Base-by-base conservation (phyloP, 306 rosid genomes). In the Lathyrus tuberosus region DNA sequence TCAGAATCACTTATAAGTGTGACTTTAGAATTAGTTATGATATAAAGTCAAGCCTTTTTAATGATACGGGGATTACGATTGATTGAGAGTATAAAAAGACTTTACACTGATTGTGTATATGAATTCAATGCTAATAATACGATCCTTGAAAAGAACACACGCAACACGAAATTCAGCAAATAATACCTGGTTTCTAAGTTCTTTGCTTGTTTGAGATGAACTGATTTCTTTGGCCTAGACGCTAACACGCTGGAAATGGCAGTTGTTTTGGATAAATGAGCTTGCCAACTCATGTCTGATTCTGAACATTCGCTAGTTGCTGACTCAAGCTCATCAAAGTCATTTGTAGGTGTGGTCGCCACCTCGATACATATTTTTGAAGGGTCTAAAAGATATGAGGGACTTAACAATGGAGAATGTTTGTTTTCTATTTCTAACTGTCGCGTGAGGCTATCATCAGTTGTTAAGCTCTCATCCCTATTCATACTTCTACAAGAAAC, bases 221-320 rank as follows among this genome's bases (percentile, higher is more conserved):
- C 0, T 8, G 81, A 60, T 76, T 80, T 91, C 86, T 78, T 87
- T 8, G 78, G 24, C 81, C 74, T 88, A 35, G 88, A 69, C 24
- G 66, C 83, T 60, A 63, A 24, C 40, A 81, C 80, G 14, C 65
- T 85, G 64, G 94, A 81, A 73, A 71, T 46, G 65, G 26, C 1
- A 54, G 82, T 47, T 54, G 69, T 3, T 80, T 78, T 90, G 14
- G 73, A 84, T 51, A 42, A 40, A 67, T 81, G 78, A 47, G 76
- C 41, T 26, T 82, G 87, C 93, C 96, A 90, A 81, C 54, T 84
- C 59, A 76, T 14, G 78, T 85, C 96, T 49, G 92, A 80, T 73
- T 93, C 96, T 28, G 96, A 90, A 30, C 85, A 75, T 73, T 89
- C 98, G 76, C 96, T 92, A 6, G 86, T 86, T 75, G 90, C 79